These are phyloP conservation scores for Malassezia dermatis DNA, from an alignment of 1,284 basidiomycete genomes.

Conservation along the genomic window DNA sequence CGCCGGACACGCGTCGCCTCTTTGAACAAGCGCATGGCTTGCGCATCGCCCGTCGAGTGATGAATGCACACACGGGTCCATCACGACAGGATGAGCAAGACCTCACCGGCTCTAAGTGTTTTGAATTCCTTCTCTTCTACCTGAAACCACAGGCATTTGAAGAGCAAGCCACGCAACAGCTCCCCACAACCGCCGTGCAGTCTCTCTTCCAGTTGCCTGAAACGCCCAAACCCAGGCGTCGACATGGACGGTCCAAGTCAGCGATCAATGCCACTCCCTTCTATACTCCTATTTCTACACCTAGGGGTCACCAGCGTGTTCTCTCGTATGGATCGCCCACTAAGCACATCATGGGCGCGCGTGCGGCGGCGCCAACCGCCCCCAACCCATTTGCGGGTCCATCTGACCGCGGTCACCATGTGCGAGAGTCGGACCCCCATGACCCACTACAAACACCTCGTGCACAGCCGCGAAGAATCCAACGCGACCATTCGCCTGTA, in stretches of 20 bases:
- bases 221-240: constrained; percentile 3
- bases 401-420: not conserved
- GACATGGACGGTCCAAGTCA: constrained; percentile 2
- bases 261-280: constrained; percentile 9
- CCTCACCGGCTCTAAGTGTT: constrained; percentile 10
- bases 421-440: not conserved
- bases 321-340: constrained; percentile 14
- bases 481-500: not conserved
- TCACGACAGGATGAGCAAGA: not conserved
- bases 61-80: not conserved
- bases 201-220: constrained; percentile 2
- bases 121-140: constrained; percentile 17
- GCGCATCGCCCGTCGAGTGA: constrained; percentile 10
- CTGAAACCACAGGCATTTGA: constrained; percentile 12
- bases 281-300: constrained; percentile 11
- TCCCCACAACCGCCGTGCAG: not conserved
- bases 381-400: constrained; percentile 2
- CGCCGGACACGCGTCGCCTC: not conserved
- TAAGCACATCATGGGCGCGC: not conserved
- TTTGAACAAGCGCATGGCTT: constrained; percentile 17
- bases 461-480: constrained; percentile 1
- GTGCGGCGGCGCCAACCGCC: not conserved
- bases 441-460: constrained; percentile 1
- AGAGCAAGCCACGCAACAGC: constrained; percentile 9
- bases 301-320: not conserved